phyloP scores from a whole-genome alignment of 2,329 filamentous ascomycete species.

The Xylaria sp. region DNA sequence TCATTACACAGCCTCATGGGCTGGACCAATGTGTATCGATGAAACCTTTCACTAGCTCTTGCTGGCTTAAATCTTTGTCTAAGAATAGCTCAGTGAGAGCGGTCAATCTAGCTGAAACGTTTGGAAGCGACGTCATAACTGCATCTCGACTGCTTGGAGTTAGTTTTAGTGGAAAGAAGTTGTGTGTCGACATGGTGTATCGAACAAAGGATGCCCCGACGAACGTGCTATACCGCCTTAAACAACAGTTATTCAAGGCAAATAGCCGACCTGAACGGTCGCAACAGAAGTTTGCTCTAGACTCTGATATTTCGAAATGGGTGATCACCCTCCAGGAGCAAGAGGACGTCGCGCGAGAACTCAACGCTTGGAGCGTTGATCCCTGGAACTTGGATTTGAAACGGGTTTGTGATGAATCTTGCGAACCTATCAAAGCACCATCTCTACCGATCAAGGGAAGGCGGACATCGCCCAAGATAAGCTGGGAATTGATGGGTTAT shows the following conservation, averaged over 20 bases:
- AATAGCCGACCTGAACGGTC: slow-evolving; percentile 6
- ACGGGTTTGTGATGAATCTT: background rate
- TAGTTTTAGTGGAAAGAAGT: slow-evolving; percentile 16
- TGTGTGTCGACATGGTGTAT: slow-evolving; percentile 19
- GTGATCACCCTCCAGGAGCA: background rate
- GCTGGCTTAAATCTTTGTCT: slow-evolving; percentile 16
- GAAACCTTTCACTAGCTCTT: slow-evolving; percentile 16
- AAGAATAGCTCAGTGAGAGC: background rate
- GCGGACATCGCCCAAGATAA: background rate
- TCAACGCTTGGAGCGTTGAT: slow-evolving; percentile 14
- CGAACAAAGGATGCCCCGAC: background rate
- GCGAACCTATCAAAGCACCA: background rate
- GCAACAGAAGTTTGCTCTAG: slow-evolving; percentile 1
- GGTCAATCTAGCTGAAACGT: background rate
- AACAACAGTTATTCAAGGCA: slow-evolving; percentile 16
- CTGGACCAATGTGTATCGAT: slow-evolving; percentile 15
- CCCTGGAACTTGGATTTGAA: background rate
- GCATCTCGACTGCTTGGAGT: slow-evolving; percentile 5
- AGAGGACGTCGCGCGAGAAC: background rate
- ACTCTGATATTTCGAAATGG: background rate
- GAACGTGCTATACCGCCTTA: slow-evolving; percentile 1
- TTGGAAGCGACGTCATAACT: background rate
- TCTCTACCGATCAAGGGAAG: background rate
- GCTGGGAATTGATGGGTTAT: slow-evolving; percentile 9
- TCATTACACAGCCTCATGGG: slow-evolving; percentile 10